These are phyloP conservation scores for Cladophialophora yegresii DNA, from an alignment of 2,329 filamentous ascomycete genomes.

Conservation along the genomic window DNA sequence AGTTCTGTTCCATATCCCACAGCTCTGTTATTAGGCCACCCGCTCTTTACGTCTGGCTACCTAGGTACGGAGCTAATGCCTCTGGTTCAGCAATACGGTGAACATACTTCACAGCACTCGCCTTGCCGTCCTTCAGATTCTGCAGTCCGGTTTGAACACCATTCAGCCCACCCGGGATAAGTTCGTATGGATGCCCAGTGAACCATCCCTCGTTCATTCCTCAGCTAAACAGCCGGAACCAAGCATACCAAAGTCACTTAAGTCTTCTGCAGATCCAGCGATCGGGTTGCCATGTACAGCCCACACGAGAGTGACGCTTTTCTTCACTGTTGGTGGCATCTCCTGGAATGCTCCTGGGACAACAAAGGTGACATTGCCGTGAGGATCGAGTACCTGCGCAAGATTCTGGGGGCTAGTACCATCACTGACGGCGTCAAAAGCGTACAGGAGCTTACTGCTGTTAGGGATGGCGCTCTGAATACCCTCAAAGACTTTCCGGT, in stretches of 20 bases:
- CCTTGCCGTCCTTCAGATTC: conserved; percentile 61
- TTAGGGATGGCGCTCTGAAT: conserved; percentile 48
- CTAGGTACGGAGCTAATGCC: neutral
- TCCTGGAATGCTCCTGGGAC: neutral
- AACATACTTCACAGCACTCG: conserved; percentile 66
- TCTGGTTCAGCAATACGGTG: neutral
- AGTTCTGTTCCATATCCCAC: neutral
- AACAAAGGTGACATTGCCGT: neutral
- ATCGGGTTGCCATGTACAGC: neutral
- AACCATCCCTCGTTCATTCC: conserved; percentile 55
- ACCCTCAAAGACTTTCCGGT: conserved; percentile 52
- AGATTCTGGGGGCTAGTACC: conserved; percentile 44
- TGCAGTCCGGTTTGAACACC: conserved; percentile 57
- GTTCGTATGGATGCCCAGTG: conserved; percentile 53
- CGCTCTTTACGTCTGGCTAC: no score
- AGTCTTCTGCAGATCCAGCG: neutral
- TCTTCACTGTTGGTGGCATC: neutral
- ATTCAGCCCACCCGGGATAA: conserved; percentile 55
- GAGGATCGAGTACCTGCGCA: neutral
- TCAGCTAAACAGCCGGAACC: conserved; percentile 49
- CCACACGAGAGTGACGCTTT: conserved; percentile 2
- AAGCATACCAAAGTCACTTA: conserved; percentile 49
- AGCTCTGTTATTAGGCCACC: neutral
- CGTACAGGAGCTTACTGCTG: conserved; percentile 51
- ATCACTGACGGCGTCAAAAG: conserved; percentile 58